phyloP scores from a whole-genome alignment of 345 rosid species.

The Citrus inodora region DNA sequence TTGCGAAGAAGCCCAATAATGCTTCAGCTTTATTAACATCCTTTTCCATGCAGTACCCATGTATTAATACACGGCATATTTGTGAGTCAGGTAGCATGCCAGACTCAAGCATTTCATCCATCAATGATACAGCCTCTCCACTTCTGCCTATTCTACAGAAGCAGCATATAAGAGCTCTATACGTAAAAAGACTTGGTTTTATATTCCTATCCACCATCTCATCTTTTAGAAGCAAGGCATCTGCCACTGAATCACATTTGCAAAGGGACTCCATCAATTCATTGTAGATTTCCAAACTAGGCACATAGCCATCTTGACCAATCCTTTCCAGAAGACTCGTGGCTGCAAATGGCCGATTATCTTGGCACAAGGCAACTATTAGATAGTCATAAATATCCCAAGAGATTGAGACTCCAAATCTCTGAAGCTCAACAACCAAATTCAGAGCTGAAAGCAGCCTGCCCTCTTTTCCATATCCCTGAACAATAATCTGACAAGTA shows the following conservation, averaged over 20 bases:
- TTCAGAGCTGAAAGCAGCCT: slow-evolving; percentile 70
- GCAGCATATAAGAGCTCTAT: slow-evolving; percentile 54
- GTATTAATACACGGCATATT: slow-evolving; percentile 52
- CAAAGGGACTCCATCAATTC: slow-evolving; percentile 58
- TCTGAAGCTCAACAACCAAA: slow-evolving; percentile 64
- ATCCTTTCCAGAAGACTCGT: slow-evolving; percentile 55
- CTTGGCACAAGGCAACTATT: slow-evolving; percentile 52
- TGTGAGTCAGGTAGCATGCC: slow-evolving; percentile 46
- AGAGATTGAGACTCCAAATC: slow-evolving; percentile 45
- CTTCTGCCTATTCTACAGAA: slow-evolving; percentile 49
- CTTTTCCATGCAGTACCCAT: slow-evolving; percentile 50
- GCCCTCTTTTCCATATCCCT: slow-evolving; percentile 56
- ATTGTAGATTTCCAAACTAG: slow-evolving; percentile 35
- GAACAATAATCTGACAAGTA: slow-evolving; percentile 55
- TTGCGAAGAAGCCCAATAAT: slow-evolving; percentile 46
- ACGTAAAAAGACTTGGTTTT: slow-evolving; percentile 28
- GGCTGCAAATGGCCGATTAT: slow-evolving; percentile 84
- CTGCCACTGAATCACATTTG: slow-evolving; percentile 31
- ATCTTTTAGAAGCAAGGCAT: slow-evolving; percentile 57
- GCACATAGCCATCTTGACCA: slow-evolving; percentile 37
- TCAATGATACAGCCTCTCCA: slow-evolving; percentile 50
- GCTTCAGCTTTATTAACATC: slow-evolving; percentile 60
- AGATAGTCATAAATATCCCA: slow-evolving; percentile 46
- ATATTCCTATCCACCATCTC: slow-evolving; percentile 36
- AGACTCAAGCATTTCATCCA: slow-evolving; percentile 59